These are phyloP conservation scores for Ustilago hordei DNA, from an alignment of 1,284 basidiomycete species.

Conservation along the genomic window DNA sequence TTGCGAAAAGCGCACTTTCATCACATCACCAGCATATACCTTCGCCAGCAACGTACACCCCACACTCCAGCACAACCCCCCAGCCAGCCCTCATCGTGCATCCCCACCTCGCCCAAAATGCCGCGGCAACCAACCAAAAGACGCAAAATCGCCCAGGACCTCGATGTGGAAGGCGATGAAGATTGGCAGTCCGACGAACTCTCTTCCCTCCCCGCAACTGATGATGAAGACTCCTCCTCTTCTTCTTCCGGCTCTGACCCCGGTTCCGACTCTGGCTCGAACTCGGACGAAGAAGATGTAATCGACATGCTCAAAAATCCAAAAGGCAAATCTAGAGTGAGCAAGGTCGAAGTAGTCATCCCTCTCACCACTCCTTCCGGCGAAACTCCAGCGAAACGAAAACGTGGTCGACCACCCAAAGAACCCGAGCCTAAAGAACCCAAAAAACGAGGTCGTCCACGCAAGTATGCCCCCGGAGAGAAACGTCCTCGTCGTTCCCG, in stretches of 20 bases:
- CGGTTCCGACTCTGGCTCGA: slow-evolving; percentile 19
- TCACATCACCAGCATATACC: neutral
- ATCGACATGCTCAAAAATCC: slow-evolving; percentile 44
- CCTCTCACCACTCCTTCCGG: slow-evolving; percentile 18
- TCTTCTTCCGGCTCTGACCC: slow-evolving; percentile 20
- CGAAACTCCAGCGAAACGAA: slow-evolving; percentile 17
- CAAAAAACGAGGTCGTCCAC: slow-evolving; percentile 48
- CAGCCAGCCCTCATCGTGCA: neutral
- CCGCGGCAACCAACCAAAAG: slow-evolving; percentile 38
- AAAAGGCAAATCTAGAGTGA: slow-evolving; percentile 12
- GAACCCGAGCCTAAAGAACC: slow-evolving; percentile 25
- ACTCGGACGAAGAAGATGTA: slow-evolving; percentile 36
- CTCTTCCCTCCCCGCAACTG: slow-evolving; percentile 39
- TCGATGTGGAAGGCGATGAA: slow-evolving; percentile 44
- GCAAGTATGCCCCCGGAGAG: slow-evolving; percentile 41
- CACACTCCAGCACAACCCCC: neutral
- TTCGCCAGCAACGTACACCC: neutral
- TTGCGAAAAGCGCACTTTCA: neutral
- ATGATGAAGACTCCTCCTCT: slow-evolving; percentile 23
- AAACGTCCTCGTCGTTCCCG: slow-evolving; percentile 24
- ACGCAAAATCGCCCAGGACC: slow-evolving; percentile 23
- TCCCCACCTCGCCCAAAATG: slow-evolving; percentile 16
- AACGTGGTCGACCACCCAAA: slow-evolving; percentile 37
- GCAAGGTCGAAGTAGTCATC: slow-evolving; percentile 32
- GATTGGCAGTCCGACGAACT: slow-evolving; percentile 51